A percentile compares a stretch with the other conserved stretches of the same genome.
Conservation (phyloP, 179 eudicot species). For the Nepenthes alata region DNA sequence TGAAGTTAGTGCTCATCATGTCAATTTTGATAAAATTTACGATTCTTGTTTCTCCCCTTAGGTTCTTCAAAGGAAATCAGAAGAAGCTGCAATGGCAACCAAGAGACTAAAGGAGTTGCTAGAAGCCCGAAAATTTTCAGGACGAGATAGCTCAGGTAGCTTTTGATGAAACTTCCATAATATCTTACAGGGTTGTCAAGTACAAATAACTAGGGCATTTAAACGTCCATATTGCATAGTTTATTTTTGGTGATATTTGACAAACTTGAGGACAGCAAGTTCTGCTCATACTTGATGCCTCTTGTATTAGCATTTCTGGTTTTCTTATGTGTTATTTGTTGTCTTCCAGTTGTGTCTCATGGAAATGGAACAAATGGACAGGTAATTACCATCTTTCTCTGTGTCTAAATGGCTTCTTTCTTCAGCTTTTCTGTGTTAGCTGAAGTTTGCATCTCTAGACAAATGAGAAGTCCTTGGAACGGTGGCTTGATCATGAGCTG, state of each 20-base stretch:
- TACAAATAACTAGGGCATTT: neutral
- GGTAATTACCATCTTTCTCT: slow-evolving; percentile 28
- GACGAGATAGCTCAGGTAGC: slow-evolving; percentile 77
- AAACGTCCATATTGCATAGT: no score
- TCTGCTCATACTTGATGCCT: neutral
- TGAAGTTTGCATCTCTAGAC: slow-evolving; percentile 31
- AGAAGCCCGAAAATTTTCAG: slow-evolving; percentile 83
- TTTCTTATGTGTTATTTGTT: slow-evolving; percentile 14
- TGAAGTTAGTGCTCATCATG: neutral
- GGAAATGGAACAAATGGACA: slow-evolving; percentile 75
- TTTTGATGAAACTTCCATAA: slow-evolving; percentile 1
- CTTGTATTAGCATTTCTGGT: slow-evolving; percentile 4
- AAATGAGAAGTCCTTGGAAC: slow-evolving; percentile 88
- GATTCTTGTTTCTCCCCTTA: slow-evolving; percentile 12
- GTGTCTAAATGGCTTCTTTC: neutral
- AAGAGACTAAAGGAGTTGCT: slow-evolving; percentile 93
- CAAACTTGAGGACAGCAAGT: no score
- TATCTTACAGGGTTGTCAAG: slow-evolving; percentile 2
- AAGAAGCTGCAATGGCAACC: slow-evolving; percentile 99
- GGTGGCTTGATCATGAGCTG: slow-evolving; percentile 97
- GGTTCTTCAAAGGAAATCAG: slow-evolving; percentile 99
- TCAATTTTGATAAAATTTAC: neutral
- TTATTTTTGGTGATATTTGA: no score
- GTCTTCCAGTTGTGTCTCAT: slow-evolving; percentile 44
- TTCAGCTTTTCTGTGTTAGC: slow-evolving; percentile 1